A percentile compares a stretch with the other conserved stretches of the same genome.
Evolutionary conservation across 164 flowering plant species (phyloP).

Genomic region (Vitis vinifera): ASM3070453v1 NC_081822.1:24605001-24605500

Average conservation of each 20-base stretch:
- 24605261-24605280: slow-evolving; percentile 89
- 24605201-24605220: slow-evolving; percentile 28
- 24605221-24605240: slow-evolving; percentile 84
- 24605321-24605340: not conserved
- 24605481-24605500: slow-evolving; percentile 93
- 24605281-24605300: slow-evolving; percentile 54
- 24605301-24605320: slow-evolving; percentile 49
- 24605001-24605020: not conserved
- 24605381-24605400: slow-evolving; percentile 10
- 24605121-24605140: not conserved
- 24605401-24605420: slow-evolving; percentile 76
- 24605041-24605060: no score
- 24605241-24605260: slow-evolving; percentile 89
- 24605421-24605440: slow-evolving; percentile 80
- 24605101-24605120: not conserved
- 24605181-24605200: not conserved
- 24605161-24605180: not conserved
- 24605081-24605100: no score
- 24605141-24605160: no score
- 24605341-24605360: not conserved
- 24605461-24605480: slow-evolving; percentile 80
- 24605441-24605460: slow-evolving; percentile 90
- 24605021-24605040: no score
- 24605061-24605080: no score
- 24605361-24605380: not conserved